These are phyloP conservation scores for Fusarium chaquense DNA, from an alignment of 2,329 filamentous ascomycete species.

Conservation along the genomic window DNA sequence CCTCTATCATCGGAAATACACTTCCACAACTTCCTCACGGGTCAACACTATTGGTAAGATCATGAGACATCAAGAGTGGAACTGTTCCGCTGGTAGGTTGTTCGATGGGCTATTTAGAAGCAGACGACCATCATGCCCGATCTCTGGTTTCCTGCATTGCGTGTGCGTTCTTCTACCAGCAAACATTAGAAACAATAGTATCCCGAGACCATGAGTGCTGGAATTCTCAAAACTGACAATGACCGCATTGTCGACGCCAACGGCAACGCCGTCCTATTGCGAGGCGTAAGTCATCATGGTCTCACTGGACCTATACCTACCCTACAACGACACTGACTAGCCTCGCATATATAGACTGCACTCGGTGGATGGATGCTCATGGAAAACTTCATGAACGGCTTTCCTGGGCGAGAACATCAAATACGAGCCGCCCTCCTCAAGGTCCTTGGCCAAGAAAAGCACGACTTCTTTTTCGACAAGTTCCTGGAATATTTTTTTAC, in stretches of 20 bases:
- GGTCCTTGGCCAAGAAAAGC: constrained; percentile 67
- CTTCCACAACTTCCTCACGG: background rate
- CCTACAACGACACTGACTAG: background rate
- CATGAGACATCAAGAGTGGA: background rate
- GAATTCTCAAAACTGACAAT: constrained; percentile 45
- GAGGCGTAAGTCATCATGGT: constrained; percentile 37
- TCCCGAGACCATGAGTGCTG: constrained; percentile 9
- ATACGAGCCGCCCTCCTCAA: constrained; percentile 65
- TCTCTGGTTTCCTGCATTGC: background rate
- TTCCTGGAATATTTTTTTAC: constrained; percentile 70
- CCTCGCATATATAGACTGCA: constrained; percentile 22
- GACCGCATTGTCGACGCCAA: constrained; percentile 58
- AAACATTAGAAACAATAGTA: background rate
- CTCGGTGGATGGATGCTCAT: constrained; percentile 55
- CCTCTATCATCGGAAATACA: background rate
- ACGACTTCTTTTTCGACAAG: constrained; percentile 70
- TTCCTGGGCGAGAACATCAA: constrained; percentile 67
- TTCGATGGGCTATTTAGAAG: constrained; percentile 7
- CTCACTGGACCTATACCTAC: background rate
- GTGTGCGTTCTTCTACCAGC: too few relatives aligned
- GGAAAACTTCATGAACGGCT: constrained; percentile 74
- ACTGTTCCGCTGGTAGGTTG: accelerated
- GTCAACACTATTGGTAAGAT: constrained; percentile 6
- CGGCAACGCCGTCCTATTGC: constrained; percentile 59
- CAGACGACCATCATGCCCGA: background rate